Conservation (phyloP, 441 rosid genomes). For the Pelargonium cotyledonis region DNA sequence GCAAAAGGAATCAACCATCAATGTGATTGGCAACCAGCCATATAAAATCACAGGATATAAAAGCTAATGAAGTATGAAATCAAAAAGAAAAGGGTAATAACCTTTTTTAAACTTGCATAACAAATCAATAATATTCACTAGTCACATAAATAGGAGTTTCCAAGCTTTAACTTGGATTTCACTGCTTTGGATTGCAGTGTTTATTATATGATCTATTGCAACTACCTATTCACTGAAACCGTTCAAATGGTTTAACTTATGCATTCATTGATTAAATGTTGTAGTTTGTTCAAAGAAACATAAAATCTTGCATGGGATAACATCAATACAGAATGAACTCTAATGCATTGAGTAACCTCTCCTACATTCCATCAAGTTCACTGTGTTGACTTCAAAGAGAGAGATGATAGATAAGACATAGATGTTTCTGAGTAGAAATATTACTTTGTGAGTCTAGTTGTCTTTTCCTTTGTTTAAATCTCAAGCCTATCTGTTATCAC, state of each 20-base stretch:
- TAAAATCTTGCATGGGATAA: no score
- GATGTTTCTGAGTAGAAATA: neutral
- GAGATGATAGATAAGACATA: no score
- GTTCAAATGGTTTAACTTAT: neutral
- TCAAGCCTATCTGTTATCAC: neutral
- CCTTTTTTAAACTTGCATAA: no score
- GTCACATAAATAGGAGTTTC: neutral
- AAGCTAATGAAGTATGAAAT: no score
- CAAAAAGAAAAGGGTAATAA: no score
- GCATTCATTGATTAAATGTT: no score
- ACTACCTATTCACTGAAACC: neutral
- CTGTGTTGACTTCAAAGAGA: neutral
- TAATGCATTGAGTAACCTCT: neutral
- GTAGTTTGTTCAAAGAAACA: no score
- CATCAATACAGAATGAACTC: no score
- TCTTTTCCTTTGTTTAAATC: neutral
- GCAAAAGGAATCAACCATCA: slow-evolving; percentile 18
- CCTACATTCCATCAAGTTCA: neutral
- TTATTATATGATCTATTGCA: neutral
- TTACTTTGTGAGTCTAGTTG: slow-evolving; percentile 2
- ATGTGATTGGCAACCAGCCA: slow-evolving; percentile 13
- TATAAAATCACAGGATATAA: neutral
- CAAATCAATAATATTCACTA: neutral
- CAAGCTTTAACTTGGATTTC: neutral
- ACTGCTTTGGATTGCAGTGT: neutral